phyloP scores from a whole-genome alignment of 768 basidiomycete species.

The Russula sp. region DNA sequence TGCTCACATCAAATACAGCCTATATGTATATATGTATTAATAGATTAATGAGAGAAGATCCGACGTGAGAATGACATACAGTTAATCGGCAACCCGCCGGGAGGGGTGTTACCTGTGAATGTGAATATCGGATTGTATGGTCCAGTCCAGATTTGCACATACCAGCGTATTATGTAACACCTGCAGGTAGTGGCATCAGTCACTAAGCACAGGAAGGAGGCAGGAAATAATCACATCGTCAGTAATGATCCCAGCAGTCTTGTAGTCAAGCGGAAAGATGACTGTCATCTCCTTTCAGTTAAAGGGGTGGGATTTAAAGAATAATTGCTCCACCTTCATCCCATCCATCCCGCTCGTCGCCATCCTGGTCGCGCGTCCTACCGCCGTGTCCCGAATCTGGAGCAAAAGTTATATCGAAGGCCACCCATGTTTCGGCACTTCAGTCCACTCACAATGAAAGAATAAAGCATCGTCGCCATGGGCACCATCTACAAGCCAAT shows the following conservation, averaged over 20 bases:
- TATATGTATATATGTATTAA: constrained; percentile 7
- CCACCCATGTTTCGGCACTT: neutral
- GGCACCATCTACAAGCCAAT: constrained; percentile 86
- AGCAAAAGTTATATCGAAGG: neutral
- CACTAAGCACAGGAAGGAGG: constrained; percentile 1
- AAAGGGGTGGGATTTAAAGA: neutral
- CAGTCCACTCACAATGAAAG: constrained; percentile 68
- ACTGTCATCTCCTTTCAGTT: constrained; percentile 42
- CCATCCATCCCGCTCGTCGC: constrained; percentile 80
- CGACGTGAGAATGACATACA: constrained; percentile 43
- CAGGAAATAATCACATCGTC: constrained; percentile 67
- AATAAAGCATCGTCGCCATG: constrained; percentile 81
- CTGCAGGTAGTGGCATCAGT: constrained; percentile 37
- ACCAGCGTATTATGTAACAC: constrained; percentile 80
- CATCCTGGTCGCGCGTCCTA: constrained; percentile 77
- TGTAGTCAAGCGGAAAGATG: constrained; percentile 80
- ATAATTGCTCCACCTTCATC: constrained; percentile 58
- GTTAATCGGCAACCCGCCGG: constrained; percentile 89
- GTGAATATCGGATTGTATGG: neutral
- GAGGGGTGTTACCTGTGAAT: constrained; percentile 49
- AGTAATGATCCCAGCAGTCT: constrained; percentile 70
- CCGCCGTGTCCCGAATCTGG: constrained; percentile 93
- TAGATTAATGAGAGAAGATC: constrained; percentile 3
- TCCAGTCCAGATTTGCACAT: neutral
- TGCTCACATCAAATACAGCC: constrained; percentile 37